A percentile compares a stretch with the other conserved stretches of the same genome.
Evolutionary conservation across 768 basidiomycete species (phyloP).

Genomic region (Mycena vulgaris): DNA sequence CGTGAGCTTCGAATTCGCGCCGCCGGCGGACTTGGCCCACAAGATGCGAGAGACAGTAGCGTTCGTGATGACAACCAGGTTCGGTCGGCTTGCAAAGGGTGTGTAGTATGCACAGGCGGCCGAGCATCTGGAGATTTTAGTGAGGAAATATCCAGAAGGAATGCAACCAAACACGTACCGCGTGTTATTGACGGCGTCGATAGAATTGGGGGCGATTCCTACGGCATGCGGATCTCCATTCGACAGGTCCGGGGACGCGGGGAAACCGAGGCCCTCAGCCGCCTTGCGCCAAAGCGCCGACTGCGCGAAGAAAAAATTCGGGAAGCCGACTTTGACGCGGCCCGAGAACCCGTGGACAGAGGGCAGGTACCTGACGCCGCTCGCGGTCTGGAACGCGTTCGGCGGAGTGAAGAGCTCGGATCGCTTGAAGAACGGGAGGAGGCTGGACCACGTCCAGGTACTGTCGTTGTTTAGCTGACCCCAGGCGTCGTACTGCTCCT

Average conservation of each 20-base stretch:
- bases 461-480: conserved; percentile 47
- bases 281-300: conserved; percentile 47
- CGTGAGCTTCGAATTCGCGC: conserved; percentile 45
- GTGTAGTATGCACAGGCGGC: conserved; percentile 51
- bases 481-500: conserved; percentile 54
- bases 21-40: conserved; percentile 45
- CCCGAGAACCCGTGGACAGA: conserved; percentile 47
- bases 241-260: conserved; percentile 44
- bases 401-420: conserved; percentile 74
- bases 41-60: conserved; percentile 69
- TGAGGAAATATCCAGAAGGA: background rate
- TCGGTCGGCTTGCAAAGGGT: conserved; percentile 51
- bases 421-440: conserved; percentile 63
- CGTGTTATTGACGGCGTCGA: conserved; percentile 51
- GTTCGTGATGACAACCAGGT: conserved; percentile 70
- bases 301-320: conserved; percentile 50
- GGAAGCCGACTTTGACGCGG: conserved; percentile 50
- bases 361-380: conserved; percentile 43
- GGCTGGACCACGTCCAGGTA: conserved; percentile 56
- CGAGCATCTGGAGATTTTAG: conserved; percentile 40
- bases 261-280: conserved; percentile 39
- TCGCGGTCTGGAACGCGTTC: conserved; percentile 43
- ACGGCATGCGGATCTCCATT: conserved; percentile 47
- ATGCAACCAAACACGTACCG: conserved; percentile 33
- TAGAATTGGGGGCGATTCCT: conserved; percentile 47